phyloP scores from a whole-genome alignment of 106 monocot species.

The Allium fistulosum region DNA sequence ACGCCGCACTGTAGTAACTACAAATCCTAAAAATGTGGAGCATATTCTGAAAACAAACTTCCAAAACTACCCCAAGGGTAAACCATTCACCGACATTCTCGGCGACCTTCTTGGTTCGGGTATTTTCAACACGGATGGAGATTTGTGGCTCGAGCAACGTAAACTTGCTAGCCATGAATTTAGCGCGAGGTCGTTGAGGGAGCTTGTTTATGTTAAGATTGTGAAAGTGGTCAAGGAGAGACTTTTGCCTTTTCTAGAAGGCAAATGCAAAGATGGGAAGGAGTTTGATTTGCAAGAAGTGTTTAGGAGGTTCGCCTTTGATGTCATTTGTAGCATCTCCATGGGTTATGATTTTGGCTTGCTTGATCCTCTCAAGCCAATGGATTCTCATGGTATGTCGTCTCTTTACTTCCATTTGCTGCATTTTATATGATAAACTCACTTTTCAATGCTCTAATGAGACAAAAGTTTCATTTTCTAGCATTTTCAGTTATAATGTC shows the following conservation, averaged over 20 bases:
- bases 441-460: too few relatives aligned
- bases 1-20: conserved; percentile 22
- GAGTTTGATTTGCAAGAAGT: conserved; percentile 19
- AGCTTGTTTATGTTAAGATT: neutral
- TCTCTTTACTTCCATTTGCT: too few relatives aligned
- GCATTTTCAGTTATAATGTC: too few relatives aligned
- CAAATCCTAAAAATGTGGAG: conserved; percentile 27
- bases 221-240: neutral
- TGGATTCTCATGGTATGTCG: neutral
- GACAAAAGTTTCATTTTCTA: too few relatives aligned
- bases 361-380: conserved; percentile 1
- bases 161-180: conserved; percentile 24
- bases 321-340: conserved; percentile 15
- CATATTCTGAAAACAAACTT: conserved; percentile 27
- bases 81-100: conserved; percentile 24
- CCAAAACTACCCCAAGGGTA: conserved; percentile 33
- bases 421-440: too few relatives aligned
- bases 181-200: conserved; percentile 11
- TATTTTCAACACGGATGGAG: conserved; percentile 28
- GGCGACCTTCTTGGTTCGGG: conserved; percentile 32
- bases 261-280: neutral
- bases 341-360: conserved; percentile 13
- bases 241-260: conserved; percentile 6
- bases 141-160: conserved; percentile 21
- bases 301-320: conserved; percentile 11